Evolutionary conservation across 176 grass and related monocot species (phyloP), one percentile per base, ranked within the genome.

Genomic region (sorghum (Sorghum bicolor)): DNA sequence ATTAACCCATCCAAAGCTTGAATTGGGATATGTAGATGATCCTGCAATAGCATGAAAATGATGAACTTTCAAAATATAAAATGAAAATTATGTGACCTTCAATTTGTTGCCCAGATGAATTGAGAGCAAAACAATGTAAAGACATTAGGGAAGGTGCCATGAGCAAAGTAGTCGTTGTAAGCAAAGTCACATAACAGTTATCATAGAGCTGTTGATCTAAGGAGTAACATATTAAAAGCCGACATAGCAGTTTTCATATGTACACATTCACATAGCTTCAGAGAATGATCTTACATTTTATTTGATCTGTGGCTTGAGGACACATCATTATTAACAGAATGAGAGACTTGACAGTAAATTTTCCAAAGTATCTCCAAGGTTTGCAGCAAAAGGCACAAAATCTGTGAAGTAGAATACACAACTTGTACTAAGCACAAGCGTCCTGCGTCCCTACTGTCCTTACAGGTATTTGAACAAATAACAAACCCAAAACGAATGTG

Each of bases 11-110:
- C 86, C 82, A 28, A 85, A 13, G 67, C 13, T 85, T 2, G 22
- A 14, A 85, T 91, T 91, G 15, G 82, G 74, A 60, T 78, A 91
- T 43, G 90, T 91, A 48, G 87, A 76, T 4, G 86, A 82, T 32
- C 90, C 90, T 91, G 65, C 31, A 82, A 67, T 31, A 52, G 81
- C 8, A 78, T 70, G 32, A 79, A 5, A 72, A 43, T 55, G 57
- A 61, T 61, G 57, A 61, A 26, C 8, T 5, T 61, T 61, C 24
- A 61, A 61, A 58, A 58, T 22, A 58, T 58, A 24, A 58, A 58
- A 58, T 10, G 53, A 24, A 58, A 58, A 58, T 58, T 22, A 58
- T 58, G 53, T 55, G 53, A 24, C 40, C 58, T 16, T 41, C 9
- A 34, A 33, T 67, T 83, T 29, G 2, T 43, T 43, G 15, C 30